A percentile compares a stretch with the other conserved stretches of the same genome.
These are phyloP conservation scores for Bjerkandera adusta DNA, from an alignment of 1,284 basidiomycete species.

Conservation along the genomic window DNA sequence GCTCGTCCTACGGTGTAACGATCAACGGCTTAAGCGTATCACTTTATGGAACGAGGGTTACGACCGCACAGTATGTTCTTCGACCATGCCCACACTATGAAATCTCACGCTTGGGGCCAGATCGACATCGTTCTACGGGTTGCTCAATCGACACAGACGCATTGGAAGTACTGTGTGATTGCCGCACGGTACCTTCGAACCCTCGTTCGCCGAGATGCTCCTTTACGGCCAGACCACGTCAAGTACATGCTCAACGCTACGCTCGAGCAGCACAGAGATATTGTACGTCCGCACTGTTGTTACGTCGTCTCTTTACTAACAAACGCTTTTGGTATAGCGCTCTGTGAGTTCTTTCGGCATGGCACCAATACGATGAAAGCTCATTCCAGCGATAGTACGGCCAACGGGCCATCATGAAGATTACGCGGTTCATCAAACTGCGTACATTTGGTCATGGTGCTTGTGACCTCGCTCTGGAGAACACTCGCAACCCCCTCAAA, in stretches of 20 bases:
- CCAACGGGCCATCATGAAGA: constrained; percentile 67
- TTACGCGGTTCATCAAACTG: constrained; percentile 72
- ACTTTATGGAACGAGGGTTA: constrained; percentile 40
- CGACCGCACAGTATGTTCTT: constrained; percentile 39
- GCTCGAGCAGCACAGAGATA: constrained; percentile 58
- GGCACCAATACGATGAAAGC: background rate
- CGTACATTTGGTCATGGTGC: constrained; percentile 63
- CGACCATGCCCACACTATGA: too few relatives aligned
- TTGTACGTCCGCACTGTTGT: constrained; percentile 42
- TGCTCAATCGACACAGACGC: constrained; percentile 57
- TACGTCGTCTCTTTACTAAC: constrained; percentile 9
- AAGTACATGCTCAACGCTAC: constrained; percentile 56
- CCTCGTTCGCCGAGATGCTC: constrained; percentile 72
- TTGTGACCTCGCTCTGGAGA: constrained; percentile 54
- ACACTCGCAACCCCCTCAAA: constrained; percentile 59
- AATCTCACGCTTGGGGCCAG: constrained; percentile 12
- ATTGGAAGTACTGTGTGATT: constrained; percentile 84
- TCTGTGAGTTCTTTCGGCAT: constrained; percentile 44
- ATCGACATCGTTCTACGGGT: constrained; percentile 43
- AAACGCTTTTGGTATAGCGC: constrained; percentile 37
- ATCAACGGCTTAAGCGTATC: constrained; percentile 44
- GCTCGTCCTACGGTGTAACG: constrained; percentile 42
- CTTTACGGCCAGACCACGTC: constrained; percentile 52
- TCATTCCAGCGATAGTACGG: constrained; percentile 48
- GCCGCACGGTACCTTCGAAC: constrained; percentile 74